Base-by-base conservation (phyloP, 129 eudicot genomes). In the Sambucus nigra region DNA sequence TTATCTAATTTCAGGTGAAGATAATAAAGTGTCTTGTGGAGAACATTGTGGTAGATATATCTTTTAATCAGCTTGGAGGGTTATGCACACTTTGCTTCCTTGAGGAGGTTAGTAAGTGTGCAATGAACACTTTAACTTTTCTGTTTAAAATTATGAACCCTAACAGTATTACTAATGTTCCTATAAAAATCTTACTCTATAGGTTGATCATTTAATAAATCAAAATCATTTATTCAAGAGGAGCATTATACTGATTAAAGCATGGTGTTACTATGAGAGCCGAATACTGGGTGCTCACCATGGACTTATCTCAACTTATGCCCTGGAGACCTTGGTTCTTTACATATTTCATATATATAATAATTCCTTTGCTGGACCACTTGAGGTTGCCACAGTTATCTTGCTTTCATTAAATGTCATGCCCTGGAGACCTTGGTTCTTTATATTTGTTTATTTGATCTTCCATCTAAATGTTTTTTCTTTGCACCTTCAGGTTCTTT, bases 261-360 rank as follows among this genome's bases (percentile, higher is more conserved):
- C 99, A 0, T 91, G 99, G 99, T 91, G 99, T 67, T 91, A 91
- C 55, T 91, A 91, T 31, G 99, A 91, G 73, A 91, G 99, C 63
- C 95, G 99, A 16, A 79, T 91, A 69, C 63, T 91, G 52, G 99
- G 99, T 40, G 99, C 99, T 53, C 95, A 82, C 66, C 95, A 91
- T 57, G 99, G 99, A 27, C 95, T 91, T 51, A 85, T 91, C 27
- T 91, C 99, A 47, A 91, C 99, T 57, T 91, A 91, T 60, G 99
- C 99, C 52, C 69, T 91, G 33, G 99, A 91, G 74, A 91, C 95
- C 33, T 61, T 91, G 64, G 99, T 91, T 67, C 95, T 91, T n/a
- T 91, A 91, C 83, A 91, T 91, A 64, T 91, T 91, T 72, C 94
- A 91, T 21, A 84, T 91, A 41, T 86, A 73, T 76, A 85, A 91